Evolutionary conservation across 2,329 filamentous ascomycete genomes (phyloP).

Genomic region (Ophiostoma tasmaniense): DNA sequence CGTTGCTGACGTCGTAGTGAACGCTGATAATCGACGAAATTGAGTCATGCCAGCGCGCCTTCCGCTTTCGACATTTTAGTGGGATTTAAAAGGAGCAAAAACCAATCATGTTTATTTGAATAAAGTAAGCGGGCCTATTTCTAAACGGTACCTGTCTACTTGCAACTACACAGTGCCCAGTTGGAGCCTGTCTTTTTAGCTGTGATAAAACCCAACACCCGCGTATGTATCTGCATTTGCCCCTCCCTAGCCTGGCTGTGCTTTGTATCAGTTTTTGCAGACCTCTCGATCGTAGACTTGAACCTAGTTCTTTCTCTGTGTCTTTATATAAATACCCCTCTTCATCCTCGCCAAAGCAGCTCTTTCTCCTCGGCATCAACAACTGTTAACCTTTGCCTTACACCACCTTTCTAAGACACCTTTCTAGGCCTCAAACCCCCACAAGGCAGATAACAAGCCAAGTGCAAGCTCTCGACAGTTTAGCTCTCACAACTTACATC

Average conservation of each 20-base stretch:
- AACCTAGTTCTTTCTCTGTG: not conserved
- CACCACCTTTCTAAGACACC: not conserved
- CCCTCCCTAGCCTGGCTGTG: not conserved
- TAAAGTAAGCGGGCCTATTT: not conserved
- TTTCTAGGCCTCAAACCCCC: not conserved
- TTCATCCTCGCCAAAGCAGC: not conserved
- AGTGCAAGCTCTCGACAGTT: not conserved
- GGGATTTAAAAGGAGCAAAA: not conserved
- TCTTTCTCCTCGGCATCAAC: not conserved
- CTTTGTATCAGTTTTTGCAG: constrained; percentile 2
- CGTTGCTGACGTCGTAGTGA: not conserved
- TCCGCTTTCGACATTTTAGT: not conserved
- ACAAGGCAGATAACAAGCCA: not conserved
- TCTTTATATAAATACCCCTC: not conserved
- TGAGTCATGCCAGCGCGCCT: not conserved
- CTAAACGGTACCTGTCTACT: not conserved
- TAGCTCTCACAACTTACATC: not conserved
- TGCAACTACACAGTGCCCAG: not conserved
- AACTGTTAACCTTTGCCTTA: not conserved
- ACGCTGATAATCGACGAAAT: not conserved
- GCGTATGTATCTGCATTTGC: not conserved
- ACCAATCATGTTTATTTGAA: not conserved
- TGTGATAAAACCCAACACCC: constrained; percentile 1
- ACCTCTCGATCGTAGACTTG: not conserved
- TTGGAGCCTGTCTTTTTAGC: not conserved